Base-by-base conservation (phyloP, 202 grass and related monocot species). In the Schoenoplectus tabernaemontani region DNA sequence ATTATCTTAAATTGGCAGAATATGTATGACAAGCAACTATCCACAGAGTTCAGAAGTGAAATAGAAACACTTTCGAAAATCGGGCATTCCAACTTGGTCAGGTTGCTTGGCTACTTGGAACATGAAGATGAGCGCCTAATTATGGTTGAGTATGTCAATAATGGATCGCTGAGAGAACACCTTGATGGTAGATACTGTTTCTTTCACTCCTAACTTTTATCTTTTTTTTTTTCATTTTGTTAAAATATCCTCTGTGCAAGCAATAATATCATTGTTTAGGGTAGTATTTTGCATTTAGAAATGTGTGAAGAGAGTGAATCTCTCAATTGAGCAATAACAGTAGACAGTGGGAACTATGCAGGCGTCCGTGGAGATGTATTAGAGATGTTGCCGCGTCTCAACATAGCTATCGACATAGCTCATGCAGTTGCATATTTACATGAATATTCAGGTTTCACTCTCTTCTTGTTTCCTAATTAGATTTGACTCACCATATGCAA, bases 131-230 rank as follows among this genome's bases (percentile, higher is more conserved):
- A 97, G 68, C 87, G 64, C 48, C 7, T 97, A 30, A 87, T 97
- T 62, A 59, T 94, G 51, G 86, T 94, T 15, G 95, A 97, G 81
- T 92, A 94, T 34, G 75, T 94, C 57, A 91, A 58, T 62, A 94
- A 97, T 76, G 91, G 95, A 84, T 92, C 84, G 76, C 87, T 94
- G 65, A 89, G 91, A 41, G 86, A 92, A 84, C 94, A 97, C 78
- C 85, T 97, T 81, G 91, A 97, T 81, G 94, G 94, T 97, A 74
- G 46, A 28, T 54, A 53, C 26, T 2, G 5, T 54, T 74, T 53
- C 19, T 11, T 74, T 0, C 0, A 74, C 12, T 53, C 46, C 46
- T 3, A 48, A 66, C 1, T 4, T 66, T 39, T 12, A 8, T 28
- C 4, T 12, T 60, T 2, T 60, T 15, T 15, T 62, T 22, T 28